Evolutionary conservation across 352 stramenopile species (phyloP).

Genomic region (Pythium pyrilobum): DNA sequence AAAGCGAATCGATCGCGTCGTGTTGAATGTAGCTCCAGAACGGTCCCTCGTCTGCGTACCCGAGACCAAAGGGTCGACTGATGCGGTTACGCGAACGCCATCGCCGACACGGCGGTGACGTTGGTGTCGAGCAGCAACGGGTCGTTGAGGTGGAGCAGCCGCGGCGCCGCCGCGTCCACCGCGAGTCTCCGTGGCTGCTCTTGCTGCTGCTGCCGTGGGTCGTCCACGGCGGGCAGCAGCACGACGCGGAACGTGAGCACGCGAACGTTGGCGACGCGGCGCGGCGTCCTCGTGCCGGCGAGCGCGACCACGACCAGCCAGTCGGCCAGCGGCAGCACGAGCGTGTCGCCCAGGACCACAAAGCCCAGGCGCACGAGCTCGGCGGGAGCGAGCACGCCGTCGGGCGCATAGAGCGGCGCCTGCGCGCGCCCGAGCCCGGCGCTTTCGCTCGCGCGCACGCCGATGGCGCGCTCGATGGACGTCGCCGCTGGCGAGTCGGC

Average conservation of each 20-base stretch:
- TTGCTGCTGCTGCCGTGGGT: neutral
- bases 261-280: neutral
- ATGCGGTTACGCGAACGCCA: neutral
- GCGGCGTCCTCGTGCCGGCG: neutral
- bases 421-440: neutral
- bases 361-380: constrained; percentile 18
- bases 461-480: neutral
- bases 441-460: constrained; percentile 3
- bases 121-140: neutral
- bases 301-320: constrained; percentile 17
- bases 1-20: no score
- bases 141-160: neutral
- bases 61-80: no score
- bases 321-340: constrained; percentile 4
- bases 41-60: no score
- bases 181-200: no score
- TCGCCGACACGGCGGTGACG: neutral
- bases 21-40: no score
- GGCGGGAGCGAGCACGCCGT: neutral
- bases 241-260: constrained; percentile 2
- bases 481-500: neutral
- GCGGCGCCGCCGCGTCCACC: neutral
- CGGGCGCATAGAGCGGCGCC: neutral
- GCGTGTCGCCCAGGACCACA: constrained; percentile 4
- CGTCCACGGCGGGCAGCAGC: neutral